A percentile compares a stretch with the other conserved stretches of the same genome.
Conservation (phyloP, 345 rosid species). For the Triadica sebifera region DNA sequence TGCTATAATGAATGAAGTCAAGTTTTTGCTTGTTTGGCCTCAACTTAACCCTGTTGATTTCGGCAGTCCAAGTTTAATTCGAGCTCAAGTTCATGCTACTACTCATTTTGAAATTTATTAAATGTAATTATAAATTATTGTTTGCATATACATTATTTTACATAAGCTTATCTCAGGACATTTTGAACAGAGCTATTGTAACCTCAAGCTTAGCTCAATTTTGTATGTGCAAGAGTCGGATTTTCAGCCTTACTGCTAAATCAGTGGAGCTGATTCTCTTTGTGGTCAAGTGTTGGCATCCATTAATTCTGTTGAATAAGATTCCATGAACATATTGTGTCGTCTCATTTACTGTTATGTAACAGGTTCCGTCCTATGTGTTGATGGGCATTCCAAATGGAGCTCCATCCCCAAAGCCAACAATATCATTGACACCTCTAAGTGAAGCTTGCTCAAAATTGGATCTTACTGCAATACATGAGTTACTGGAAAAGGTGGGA, state of each 20-base stretch:
- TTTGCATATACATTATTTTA: not conserved
- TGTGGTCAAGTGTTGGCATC: slow-evolving; percentile 6
- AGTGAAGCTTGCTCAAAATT: slow-evolving; percentile 83
- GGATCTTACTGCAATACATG: slow-evolving; percentile 81
- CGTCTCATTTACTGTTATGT: slow-evolving; percentile 5
- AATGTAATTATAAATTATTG: too few species aligned
- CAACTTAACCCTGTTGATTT: not conserved
- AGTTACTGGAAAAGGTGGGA: slow-evolving; percentile 67
- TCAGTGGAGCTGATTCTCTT: not conserved
- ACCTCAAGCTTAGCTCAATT: slow-evolving; percentile 1
- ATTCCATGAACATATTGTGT: not conserved
- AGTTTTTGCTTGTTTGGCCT: not conserved
- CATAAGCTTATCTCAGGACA: not conserved
- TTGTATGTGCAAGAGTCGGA: not conserved
- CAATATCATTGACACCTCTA: slow-evolving; percentile 52
- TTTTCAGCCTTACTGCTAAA: not conserved
- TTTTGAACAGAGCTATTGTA: not conserved
- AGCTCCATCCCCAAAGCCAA: slow-evolving; percentile 46
- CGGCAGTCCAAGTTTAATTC: not conserved
- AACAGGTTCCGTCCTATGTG: slow-evolving; percentile 64
- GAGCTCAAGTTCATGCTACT: not conserved
- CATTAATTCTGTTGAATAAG: not conserved
- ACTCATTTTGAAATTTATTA: not conserved
- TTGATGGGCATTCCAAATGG: slow-evolving; percentile 74
- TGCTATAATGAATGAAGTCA: not conserved